Conservation (phyloP, 2,329 filamentous ascomycete genomes). For the Colletotrichum euphorbiae region DNA sequence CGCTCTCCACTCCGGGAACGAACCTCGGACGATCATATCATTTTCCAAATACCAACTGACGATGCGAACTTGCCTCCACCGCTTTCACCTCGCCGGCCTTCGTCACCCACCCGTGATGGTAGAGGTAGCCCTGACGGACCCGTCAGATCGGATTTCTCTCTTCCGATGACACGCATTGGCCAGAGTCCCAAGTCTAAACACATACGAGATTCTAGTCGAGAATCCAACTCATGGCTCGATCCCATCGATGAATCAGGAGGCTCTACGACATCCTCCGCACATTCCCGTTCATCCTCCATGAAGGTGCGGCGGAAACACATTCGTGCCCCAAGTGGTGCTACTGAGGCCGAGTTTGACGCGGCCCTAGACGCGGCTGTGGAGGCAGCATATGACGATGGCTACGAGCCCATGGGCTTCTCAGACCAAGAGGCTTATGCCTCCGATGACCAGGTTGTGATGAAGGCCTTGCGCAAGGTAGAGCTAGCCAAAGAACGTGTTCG, state of each 20-base stretch:
- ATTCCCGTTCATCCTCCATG: constrained; percentile 81
- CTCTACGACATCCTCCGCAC: constrained; percentile 79
- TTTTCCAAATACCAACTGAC: constrained; percentile 64
- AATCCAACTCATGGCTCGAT: constrained; percentile 92
- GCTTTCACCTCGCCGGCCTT: constrained; percentile 72
- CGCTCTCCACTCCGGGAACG: constrained; percentile 58
- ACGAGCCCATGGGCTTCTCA: constrained; percentile 74
- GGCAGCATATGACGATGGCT: constrained; percentile 92
- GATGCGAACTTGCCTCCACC: constrained; percentile 76
- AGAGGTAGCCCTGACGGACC: constrained; percentile 41
- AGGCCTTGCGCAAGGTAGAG: constrained; percentile 75
- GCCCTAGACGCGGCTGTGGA: constrained; percentile 96
- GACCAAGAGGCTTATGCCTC: constrained; percentile 40
- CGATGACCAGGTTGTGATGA: constrained; percentile 55
- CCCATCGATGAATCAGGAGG: constrained; percentile 91
- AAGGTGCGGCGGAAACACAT: constrained; percentile 77
- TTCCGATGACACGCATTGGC: constrained; percentile 43
- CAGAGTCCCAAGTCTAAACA: constrained; percentile 51
- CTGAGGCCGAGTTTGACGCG: constrained; percentile 92
- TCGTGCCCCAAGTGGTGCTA: constrained; percentile 75
- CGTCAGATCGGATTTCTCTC: constrained; percentile 52
- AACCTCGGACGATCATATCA: constrained; percentile 45
- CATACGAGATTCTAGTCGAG: constrained; percentile 74
- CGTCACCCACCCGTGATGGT: constrained; percentile 49
- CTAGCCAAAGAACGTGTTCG: constrained; percentile 80